These are phyloP conservation scores for Phytophthora hybrid DNA, from an alignment of 352 stramenopile genomes.

Conservation along the genomic window DNA sequence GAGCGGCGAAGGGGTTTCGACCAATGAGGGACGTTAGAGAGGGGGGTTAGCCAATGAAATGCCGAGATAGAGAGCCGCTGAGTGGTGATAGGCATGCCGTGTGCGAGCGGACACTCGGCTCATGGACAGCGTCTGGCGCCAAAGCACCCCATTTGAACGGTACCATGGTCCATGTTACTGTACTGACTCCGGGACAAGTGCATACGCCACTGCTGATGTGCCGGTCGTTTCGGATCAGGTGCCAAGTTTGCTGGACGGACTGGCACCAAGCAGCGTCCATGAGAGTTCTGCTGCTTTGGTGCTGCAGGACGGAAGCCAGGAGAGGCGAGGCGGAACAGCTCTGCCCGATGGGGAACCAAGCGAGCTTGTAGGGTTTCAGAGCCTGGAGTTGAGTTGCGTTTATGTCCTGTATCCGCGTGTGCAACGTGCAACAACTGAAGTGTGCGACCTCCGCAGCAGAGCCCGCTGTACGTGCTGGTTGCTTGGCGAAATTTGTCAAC, in stretches of 20 bases:
- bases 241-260: conserved; percentile 8
- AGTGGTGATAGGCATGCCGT: neutral
- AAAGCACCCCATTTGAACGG: neutral
- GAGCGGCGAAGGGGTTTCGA: conserved; percentile 16
- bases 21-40: neutral
- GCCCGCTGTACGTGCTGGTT: neutral
- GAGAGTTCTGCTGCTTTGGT: no score
- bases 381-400: conserved; percentile 18
- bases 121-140: neutral
- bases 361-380: neutral
- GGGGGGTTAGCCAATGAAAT: neutral
- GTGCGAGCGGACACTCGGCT: neutral
- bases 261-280: neutral
- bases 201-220: neutral
- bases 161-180: neutral
- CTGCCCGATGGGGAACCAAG: neutral
- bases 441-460: neutral
- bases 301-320: neutral
- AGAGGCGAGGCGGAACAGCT: neutral
- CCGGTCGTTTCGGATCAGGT: conserved; percentile 14
- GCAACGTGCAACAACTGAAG: conserved; percentile 33
- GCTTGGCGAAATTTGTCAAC: neutral
- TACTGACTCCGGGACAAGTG: neutral
- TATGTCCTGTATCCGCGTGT: conserved; percentile 15
- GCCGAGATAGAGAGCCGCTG: neutral